Percentiles rank a stretch among this genome's conserved stretches.
These are phyloP conservation scores for Fusarium nanum DNA, from an alignment of 2,329 filamentous ascomycete genomes.

Conservation along the genomic window DNA sequence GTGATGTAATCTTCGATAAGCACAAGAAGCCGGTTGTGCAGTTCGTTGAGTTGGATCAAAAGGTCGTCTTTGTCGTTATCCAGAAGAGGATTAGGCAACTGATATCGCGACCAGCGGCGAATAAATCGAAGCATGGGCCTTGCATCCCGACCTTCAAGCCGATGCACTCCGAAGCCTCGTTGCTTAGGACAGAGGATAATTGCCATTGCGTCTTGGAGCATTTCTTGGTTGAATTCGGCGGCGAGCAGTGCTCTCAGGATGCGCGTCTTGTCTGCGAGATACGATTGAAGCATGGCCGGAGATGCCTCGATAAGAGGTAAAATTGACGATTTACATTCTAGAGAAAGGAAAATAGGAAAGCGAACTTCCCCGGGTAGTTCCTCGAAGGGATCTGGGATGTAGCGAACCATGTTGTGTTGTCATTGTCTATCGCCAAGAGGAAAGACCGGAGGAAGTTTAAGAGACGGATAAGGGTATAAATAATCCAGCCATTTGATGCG, in stretches of 20 bases:
- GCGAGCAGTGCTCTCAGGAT: conserved; percentile 4
- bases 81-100: conserved; percentile 14
- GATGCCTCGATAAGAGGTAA: conserved; percentile 8
- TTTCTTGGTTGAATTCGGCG: conserved; percentile 14
- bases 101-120: conserved; percentile 2
- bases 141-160: neutral
- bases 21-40: conserved; percentile 5
- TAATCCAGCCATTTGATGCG: accelerated
- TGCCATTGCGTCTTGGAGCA: conserved; percentile 27
- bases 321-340: conserved; percentile 6
- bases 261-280: conserved; percentile 1
- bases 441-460: accelerated
- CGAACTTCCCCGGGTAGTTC: conserved; percentile 15
- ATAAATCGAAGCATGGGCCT: neutral
- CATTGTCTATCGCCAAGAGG: accelerated
- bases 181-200: conserved; percentile 12
- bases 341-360: neutral
- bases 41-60: neutral
- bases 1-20: conserved; percentile 34
- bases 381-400: conserved; percentile 13
- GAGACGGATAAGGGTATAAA: accelerated
- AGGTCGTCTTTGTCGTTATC: neutral
- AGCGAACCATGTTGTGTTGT: neutral
- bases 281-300: conserved; percentile 17
- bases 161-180: neutral